A percentile compares a stretch with the other conserved stretches of the same genome.
Conservation (phyloP, 306 rosid species). For the Quercus gilva region DNA sequence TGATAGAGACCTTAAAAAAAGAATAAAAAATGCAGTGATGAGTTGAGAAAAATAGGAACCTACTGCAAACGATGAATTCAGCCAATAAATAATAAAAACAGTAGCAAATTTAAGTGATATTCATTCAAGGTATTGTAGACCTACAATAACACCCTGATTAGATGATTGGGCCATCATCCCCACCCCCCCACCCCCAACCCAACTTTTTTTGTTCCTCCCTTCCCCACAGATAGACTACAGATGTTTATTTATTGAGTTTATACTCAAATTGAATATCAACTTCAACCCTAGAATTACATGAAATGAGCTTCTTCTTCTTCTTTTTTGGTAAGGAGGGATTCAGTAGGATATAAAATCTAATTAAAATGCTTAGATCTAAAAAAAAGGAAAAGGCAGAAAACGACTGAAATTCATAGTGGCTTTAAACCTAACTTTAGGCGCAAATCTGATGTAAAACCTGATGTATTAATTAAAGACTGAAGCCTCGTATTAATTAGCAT, state of each 20-base stretch:
- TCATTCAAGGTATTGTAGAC: neutral
- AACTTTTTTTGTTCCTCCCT: too few species aligned
- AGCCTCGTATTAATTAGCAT: slow-evolving; percentile 9
- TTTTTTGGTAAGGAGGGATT: neutral
- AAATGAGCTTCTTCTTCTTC: too few species aligned
- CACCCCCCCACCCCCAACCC: too few species aligned
- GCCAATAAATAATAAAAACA: slow-evolving; percentile 14
- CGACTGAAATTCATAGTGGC: neutral
- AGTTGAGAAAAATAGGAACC: slow-evolving; percentile 22
- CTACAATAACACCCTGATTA: neutral
- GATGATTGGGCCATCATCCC: too few species aligned
- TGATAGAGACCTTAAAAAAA: slow-evolving; percentile 60
- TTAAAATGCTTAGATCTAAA: neutral
- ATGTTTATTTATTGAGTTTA: too few species aligned
- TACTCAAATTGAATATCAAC: neutral
- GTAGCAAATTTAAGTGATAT: neutral
- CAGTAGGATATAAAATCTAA: neutral
- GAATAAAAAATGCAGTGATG: slow-evolving; percentile 25
- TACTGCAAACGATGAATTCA: slow-evolving; percentile 11
- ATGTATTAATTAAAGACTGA: slow-evolving; percentile 15
- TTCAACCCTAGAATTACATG: neutral
- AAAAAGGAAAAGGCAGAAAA: neutral
- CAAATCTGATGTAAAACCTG: slow-evolving; percentile 2
- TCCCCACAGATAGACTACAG: neutral
- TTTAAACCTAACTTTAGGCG: neutral